A percentile compares a stretch with the other conserved stretches of the same genome.
phyloP scores from a whole-genome alignment of 1,284 basidiomycete genomes.

The Ceratorhiza oryzae-sativae region DNA sequence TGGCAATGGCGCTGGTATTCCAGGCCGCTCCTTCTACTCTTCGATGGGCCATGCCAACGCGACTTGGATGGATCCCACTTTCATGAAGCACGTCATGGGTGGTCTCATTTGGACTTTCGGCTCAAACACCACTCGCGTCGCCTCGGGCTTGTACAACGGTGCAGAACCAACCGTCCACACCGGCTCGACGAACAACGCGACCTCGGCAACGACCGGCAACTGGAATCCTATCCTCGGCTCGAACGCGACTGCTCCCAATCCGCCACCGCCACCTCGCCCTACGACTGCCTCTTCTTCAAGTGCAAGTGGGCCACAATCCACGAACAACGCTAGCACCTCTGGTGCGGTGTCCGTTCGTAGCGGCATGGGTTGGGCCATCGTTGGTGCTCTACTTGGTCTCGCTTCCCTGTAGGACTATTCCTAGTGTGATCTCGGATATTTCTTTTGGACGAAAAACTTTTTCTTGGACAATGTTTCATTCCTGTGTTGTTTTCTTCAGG shows the following conservation, averaged over 20 bases:
- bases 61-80: slow-evolving; percentile 52
- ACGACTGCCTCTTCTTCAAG: neutral
- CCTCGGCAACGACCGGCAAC: neutral
- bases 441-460: neutral
- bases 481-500: neutral
- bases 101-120: slow-evolving; percentile 54
- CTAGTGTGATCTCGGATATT: neutral
- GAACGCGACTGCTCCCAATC: neutral
- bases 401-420: neutral
- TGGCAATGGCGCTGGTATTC: slow-evolving; percentile 48
- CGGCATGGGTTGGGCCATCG: neutral
- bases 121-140: slow-evolving; percentile 34
- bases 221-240: slow-evolving; percentile 26
- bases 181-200: slow-evolving; percentile 21
- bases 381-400: neutral
- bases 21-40: slow-evolving; percentile 80
- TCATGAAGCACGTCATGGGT: slow-evolving; percentile 54
- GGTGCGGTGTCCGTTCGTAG: neutral
- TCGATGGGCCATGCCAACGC: slow-evolving; percentile 68
- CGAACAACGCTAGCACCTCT: neutral
- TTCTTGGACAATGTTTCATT: neutral
- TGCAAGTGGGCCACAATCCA: neutral
- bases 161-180: slow-evolving; percentile 24
- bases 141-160: slow-evolving; percentile 8
- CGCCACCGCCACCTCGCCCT: neutral